Base-by-base conservation (phyloP, 2,329 filamentous ascomycete species). In the Fusarium guadeloupense region DNA sequence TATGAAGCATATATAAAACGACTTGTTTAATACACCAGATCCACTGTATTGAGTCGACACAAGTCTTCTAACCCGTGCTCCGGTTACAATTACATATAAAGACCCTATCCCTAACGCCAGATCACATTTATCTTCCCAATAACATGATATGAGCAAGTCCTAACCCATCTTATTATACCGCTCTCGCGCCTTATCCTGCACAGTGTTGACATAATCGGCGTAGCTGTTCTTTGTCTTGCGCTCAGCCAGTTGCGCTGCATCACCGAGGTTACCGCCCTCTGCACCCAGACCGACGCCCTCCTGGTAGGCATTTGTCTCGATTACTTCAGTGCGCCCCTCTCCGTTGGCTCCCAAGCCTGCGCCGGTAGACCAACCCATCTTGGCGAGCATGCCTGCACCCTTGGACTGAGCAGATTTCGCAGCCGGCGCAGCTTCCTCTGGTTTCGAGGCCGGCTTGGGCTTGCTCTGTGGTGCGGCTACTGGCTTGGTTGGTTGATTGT, bases 341-440 rank as follows among this genome's bases (percentile, higher is more conserved):
- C 85, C 86, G 39, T 83, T 81, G 0, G 83, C 86, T 3, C 89
- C 89, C 5, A 91, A 78, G 0, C 89, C 88, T 52, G 83, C 80
- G 9, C 89, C 89, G 1, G 81, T 78, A 19, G 78, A 85, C 88
- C 88, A 91, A 21, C 89, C 89, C 85, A 90, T 89, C 78, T 91
- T 91, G 33, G 86, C 85, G 33, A 92, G 78, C 69, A 91, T 80
- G 4, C 85, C 85, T 0, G 86, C 86, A 12, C 88, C 88, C 72
- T 89, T 90, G 30, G 85, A 87, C 55, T 79, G 76, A 43, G 72
- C 71, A 7, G 80, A 75, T 26, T 70, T 71, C 10, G 56, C 39
- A 4, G 68, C 48, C 12, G 56, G 56, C 7, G 64, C 54, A 4
- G 38, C 44, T 13, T 67, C 67, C 5, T 71, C 68, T 20, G 48